Conservation (phyloP, 768 basidiomycete species). For the Solioccasus polychromus region DNA sequence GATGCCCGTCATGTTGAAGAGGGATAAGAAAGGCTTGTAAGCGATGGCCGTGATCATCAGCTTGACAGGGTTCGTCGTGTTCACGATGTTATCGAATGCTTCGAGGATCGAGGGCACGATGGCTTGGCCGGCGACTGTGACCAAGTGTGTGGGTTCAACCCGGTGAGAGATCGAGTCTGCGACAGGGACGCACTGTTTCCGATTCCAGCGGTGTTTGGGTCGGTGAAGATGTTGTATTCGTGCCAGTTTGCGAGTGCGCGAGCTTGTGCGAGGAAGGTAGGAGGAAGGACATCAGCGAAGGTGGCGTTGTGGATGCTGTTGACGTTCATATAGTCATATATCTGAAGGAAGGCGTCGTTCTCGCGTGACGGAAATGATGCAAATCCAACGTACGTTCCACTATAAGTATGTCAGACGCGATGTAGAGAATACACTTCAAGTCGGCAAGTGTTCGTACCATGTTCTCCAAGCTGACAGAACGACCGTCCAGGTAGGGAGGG, state of each 20-base stretch:
- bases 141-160: neutral
- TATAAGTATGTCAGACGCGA: constrained; percentile 16
- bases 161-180: neutral
- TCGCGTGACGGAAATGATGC: neutral
- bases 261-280: constrained; percentile 49
- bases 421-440: neutral
- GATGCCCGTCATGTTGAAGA: constrained; percentile 75
- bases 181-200: constrained; percentile 51
- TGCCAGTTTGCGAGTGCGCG: constrained; percentile 69
- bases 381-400: constrained; percentile 43
- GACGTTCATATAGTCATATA: constrained; percentile 75
- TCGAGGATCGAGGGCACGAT: constrained; percentile 59
- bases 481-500: constrained; percentile 50
- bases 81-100: constrained; percentile 50
- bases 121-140: constrained; percentile 61
- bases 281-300: constrained; percentile 47
- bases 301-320: constrained; percentile 61
- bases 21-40: constrained; percentile 75
- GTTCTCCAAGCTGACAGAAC: constrained; percentile 51
- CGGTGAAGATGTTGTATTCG: constrained; percentile 66
- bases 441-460: constrained; percentile 45
- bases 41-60: constrained; percentile 58
- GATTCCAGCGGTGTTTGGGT: constrained; percentile 49
- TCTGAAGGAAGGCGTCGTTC: constrained; percentile 32
- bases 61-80: constrained; percentile 50